Evolutionary conservation across 1,284 basidiomycete genomes (phyloP).

Genomic region (Lignosus rhinocerotis): DNA sequence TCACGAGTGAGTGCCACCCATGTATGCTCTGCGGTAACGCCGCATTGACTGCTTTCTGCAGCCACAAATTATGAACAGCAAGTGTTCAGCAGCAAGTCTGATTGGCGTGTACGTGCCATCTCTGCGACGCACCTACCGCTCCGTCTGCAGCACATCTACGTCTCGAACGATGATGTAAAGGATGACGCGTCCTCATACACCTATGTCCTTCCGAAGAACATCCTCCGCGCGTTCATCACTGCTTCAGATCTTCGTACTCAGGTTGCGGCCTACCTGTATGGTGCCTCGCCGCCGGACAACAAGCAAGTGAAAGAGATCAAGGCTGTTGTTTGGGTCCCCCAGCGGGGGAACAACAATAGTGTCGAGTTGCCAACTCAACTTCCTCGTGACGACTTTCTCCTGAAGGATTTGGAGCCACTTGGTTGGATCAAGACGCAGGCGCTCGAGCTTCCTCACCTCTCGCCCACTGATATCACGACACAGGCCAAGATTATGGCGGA

Average conservation of each 20-base stretch:
- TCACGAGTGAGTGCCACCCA: constrained; percentile 74
- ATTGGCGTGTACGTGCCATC: constrained; percentile 98
- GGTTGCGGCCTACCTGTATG: constrained; percentile 94
- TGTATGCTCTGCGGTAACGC: background rate
- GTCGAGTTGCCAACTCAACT: constrained; percentile 87
- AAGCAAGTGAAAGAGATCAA: constrained; percentile 99
- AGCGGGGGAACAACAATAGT: constrained; percentile 92
- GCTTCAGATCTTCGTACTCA: constrained; percentile 95
- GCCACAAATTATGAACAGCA: constrained; percentile 98
- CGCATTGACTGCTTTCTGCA: constrained; percentile 30
- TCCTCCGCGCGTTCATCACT: constrained; percentile 92
- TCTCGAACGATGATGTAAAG: constrained; percentile 98
- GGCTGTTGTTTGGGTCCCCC: constrained; percentile 94
- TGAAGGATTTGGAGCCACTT: constrained; percentile 93
- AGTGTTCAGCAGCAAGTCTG: constrained; percentile 97
- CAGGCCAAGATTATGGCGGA: constrained; percentile 97
- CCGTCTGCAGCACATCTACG: constrained; percentile 97
- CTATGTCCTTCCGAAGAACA: constrained; percentile 97
- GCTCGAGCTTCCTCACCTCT: constrained; percentile 89
- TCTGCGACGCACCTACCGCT: constrained; percentile 95
- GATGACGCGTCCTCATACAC: constrained; percentile 95
- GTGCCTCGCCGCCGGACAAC: constrained; percentile 92
- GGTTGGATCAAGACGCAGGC: constrained; percentile 99
- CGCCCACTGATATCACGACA: constrained; percentile 92
- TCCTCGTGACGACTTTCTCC: constrained; percentile 90